phyloP scores from a whole-genome alignment of 768 basidiomycete species.

The Leucosporidium scottii region DNA sequence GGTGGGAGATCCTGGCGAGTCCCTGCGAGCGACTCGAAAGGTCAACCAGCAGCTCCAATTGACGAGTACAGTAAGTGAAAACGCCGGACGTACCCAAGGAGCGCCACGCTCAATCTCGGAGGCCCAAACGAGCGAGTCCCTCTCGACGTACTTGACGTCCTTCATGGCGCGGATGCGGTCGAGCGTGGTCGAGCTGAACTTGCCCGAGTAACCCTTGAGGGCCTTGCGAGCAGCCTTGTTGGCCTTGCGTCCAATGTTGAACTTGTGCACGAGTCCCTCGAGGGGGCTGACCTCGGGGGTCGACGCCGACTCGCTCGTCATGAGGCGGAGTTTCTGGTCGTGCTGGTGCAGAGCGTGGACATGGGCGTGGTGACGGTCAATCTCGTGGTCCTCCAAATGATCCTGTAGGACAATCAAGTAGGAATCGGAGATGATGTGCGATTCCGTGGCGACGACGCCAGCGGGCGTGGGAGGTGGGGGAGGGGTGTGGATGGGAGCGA shows the following conservation, averaged over 20 bases:
- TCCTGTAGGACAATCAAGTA: constrained; percentile 88
- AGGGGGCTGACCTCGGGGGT: constrained; percentile 36
- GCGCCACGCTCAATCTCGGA: constrained; percentile 55
- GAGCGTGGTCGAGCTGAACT: constrained; percentile 50
- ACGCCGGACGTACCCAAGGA: constrained; percentile 64
- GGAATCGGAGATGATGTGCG: constrained; percentile 63
- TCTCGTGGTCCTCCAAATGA: constrained; percentile 48
- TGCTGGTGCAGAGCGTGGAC: constrained; percentile 64
- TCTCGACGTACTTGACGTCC: constrained; percentile 87
- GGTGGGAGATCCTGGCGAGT: constrained; percentile 89
- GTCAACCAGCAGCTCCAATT: neutral
- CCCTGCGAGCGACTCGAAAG: constrained; percentile 53
- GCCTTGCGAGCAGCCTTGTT: constrained; percentile 7
- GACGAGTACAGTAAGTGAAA: neutral
- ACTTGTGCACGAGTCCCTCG: constrained; percentile 42
- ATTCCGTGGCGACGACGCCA: neutral
- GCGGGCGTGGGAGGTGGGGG: constrained; percentile 15
- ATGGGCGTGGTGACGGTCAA: constrained; percentile 60
- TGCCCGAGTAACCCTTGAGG: constrained; percentile 36
- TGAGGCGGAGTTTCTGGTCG: constrained; percentile 46
- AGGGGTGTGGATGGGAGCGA: constrained; percentile 39
- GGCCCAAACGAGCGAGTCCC: constrained; percentile 84
- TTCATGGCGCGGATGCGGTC: constrained; percentile 71
- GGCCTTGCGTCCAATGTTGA: constrained; percentile 29
- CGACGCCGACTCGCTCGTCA: constrained; percentile 7